Base-by-base conservation (phyloP, 164 flowering plant genomes). In the Chimonanthus salicifolius region DNA sequence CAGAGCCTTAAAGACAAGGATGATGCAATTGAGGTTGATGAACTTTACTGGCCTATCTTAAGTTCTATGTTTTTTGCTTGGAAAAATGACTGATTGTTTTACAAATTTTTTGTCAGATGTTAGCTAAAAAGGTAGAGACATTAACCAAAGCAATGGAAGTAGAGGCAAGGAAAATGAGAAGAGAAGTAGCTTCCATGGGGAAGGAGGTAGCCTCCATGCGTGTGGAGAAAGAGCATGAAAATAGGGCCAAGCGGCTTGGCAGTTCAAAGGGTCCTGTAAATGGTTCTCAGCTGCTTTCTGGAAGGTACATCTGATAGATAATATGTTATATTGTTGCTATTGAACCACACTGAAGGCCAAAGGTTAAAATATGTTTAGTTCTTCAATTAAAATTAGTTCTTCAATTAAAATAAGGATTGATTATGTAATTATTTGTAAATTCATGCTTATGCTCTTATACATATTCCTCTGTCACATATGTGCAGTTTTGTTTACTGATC, bases 11-110 rank as follows among this genome's bases (percentile, higher is more conserved):
- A 75, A 67, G 82, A 78, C 68, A 79, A 79, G 72, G 84, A 79
- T 71, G 73, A 77, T 72, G 84, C 80, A 0, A 79, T 82, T n/a
- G 82, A 82, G 84, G 84, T 82, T 51, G 54, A 20, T 9, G n/a
- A n/a, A 3, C 43, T 21, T 50, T 50, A 21, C 20, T 70, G 21
- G 11, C 2, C 6, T 43, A 9, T 9, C 11, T 45, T 71, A 58
- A 5, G 10, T 3, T 68, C 7, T n/a, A 50, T 49, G 21, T n/a
- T 15, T 48, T 9, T 48, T 54, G 9, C 64, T 70, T 70, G 45
- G 44, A 33, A 33, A 33, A 33, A 33, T 33, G 33, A 0, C 33
- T 33, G 33, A 33, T 33, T 33, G 33, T 44, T 13, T 2, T 33
- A 18, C 20, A n/a, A 50, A 1, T 50, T 69, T 7, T 50, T 16